Evolutionary conservation across 768 basidiomycete genomes (phyloP).

Genomic region (Phaffia australis): DNA sequence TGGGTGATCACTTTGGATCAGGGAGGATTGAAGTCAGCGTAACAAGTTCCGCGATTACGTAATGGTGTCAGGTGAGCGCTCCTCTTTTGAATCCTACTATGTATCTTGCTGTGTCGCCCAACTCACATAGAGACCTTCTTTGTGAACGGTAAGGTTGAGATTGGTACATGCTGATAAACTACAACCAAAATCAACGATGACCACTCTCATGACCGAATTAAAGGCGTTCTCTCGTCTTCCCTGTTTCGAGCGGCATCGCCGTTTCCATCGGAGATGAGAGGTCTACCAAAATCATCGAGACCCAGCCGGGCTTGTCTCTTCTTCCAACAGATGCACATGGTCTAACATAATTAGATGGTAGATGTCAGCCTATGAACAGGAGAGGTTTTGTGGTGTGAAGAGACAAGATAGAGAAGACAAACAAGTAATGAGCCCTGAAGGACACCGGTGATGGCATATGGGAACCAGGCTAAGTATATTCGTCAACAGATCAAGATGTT

Average conservation of each 20-base stretch:
- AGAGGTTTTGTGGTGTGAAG: neutral
- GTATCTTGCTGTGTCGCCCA: too few species aligned
- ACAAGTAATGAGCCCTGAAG: slow-evolving; percentile 69
- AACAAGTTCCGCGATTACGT: too few species aligned
- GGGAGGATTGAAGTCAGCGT: too few species aligned
- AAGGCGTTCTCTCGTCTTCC: slow-evolving; percentile 16
- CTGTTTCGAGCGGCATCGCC: neutral
- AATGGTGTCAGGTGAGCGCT: too few species aligned
- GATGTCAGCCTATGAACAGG: slow-evolving; percentile 2
- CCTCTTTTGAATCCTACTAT: too few species aligned
- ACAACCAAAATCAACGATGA: neutral
- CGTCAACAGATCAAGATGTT: neutral
- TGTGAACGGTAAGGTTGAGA: too few species aligned
- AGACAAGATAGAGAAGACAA: neutral
- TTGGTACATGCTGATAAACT: too few species aligned
- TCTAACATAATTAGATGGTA: slow-evolving; percentile 23
- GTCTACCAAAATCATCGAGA: slow-evolving; percentile 80
- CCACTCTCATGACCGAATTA: neutral
- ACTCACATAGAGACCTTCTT: too few species aligned
- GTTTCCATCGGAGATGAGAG: slow-evolving; percentile 33
- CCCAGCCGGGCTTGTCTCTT: slow-evolving; percentile 59
- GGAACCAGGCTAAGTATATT: slow-evolving; percentile 53
- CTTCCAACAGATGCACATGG: slow-evolving; percentile 81
- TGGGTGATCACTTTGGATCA: too few species aligned
- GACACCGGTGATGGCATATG: slow-evolving; percentile 49